These are phyloP conservation scores for Dactylorhiza incarnata DNA, from an alignment of 106 monocot species.

Conservation along the genomic window DNA sequence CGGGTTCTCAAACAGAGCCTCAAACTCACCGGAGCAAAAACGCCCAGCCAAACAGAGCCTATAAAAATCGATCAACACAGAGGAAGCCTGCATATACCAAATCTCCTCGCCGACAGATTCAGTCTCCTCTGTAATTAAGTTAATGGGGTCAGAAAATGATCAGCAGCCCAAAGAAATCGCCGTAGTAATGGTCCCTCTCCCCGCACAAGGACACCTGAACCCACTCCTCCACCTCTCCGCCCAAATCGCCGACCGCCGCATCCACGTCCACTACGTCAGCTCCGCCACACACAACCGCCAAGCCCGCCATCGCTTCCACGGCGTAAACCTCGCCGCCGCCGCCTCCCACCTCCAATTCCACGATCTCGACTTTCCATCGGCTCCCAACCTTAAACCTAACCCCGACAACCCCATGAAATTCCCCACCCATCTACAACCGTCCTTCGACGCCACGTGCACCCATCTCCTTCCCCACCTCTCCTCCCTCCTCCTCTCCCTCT, in stretches of 20 bases:
- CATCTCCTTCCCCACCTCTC: slow-evolving; percentile 13
- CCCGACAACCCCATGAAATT: slow-evolving; percentile 5
- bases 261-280: slow-evolving; percentile 51
- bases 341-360: not conserved
- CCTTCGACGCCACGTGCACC: slow-evolving; percentile 9
- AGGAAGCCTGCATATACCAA: too few species aligned
- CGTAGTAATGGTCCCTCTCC: slow-evolving; percentile 54
- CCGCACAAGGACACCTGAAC: slow-evolving; percentile 71
- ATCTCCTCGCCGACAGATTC: too few species aligned
- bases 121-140: not conserved
- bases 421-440: not conserved
- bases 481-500: slow-evolving; percentile 32
- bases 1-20: too few species aligned
- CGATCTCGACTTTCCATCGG: not conserved
- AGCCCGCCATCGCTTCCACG: slow-evolving; percentile 7
- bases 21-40: too few species aligned
- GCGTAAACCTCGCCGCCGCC: not conserved
- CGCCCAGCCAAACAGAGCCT: too few species aligned
- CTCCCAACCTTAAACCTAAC: not conserved
- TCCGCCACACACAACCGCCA: slow-evolving; percentile 58
- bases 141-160: not conserved
- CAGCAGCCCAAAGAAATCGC: not conserved
- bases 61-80: too few species aligned
- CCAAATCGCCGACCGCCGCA: slow-evolving; percentile 22
- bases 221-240: slow-evolving; percentile 60